Conservation (phyloP, 2,329 filamentous ascomycete species). For the Xylariales sp. region DNA sequence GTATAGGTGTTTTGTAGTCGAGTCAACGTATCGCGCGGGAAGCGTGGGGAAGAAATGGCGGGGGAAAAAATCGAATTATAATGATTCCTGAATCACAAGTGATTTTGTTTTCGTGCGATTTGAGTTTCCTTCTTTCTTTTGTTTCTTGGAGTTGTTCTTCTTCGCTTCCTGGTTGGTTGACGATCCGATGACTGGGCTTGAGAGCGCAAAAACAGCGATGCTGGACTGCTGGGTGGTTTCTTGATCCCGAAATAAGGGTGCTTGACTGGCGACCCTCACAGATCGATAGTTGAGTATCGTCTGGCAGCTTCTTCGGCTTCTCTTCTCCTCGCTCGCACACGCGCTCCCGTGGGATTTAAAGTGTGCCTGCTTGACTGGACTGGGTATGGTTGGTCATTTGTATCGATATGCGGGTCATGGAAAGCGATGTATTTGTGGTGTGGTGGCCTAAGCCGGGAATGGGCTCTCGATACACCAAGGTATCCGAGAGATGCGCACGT, state of each 20-base stretch:
- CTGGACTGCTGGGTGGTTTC: too few relatives aligned
- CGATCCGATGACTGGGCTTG: slow-evolving; percentile 16
- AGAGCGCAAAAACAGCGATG: slow-evolving; percentile 1
- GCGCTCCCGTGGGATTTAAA: slow-evolving; percentile 67
- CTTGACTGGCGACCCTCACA: too few relatives aligned
- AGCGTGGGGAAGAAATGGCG: too few relatives aligned
- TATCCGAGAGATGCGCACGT: slow-evolving; percentile 26
- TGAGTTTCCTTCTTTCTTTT: too few relatives aligned
- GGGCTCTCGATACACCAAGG: slow-evolving; percentile 22
- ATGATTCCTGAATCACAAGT: too few relatives aligned
- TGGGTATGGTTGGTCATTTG: slow-evolving; percentile 48
- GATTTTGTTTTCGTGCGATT: too few relatives aligned
- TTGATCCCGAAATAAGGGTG: too few relatives aligned
- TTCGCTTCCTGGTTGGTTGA: too few relatives aligned
- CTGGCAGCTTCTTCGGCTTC: slow-evolving; percentile 29
- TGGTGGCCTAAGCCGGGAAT: slow-evolving; percentile 28
- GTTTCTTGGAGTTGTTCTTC: too few relatives aligned
- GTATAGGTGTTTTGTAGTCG: slow-evolving; percentile 7
- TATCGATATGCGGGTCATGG: slow-evolving; percentile 52
- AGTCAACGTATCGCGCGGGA: slow-evolving; percentile 10
- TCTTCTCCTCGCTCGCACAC: slow-evolving; percentile 52
- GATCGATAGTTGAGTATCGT: slow-evolving; percentile 59
- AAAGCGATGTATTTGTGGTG: slow-evolving; percentile 32
- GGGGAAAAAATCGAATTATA: too few relatives aligned
- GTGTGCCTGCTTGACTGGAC: slow-evolving; percentile 57